A percentile compares a stretch with the other conserved stretches of the same genome.
Evolutionary conservation across 306 rosid species (phyloP).

Genomic region (Carpinus fangiana): DNA sequence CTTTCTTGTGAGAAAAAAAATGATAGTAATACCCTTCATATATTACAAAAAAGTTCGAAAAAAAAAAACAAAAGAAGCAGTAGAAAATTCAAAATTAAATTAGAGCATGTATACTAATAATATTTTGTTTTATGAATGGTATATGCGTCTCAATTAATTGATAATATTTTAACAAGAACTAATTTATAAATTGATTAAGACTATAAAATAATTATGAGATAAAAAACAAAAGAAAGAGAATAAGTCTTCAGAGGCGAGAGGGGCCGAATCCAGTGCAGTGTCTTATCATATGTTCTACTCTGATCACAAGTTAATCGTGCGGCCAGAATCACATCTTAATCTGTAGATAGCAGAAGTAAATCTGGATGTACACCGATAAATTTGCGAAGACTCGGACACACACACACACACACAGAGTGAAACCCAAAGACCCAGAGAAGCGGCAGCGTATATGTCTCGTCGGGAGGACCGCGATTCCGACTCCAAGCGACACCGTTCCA

Average conservation of each 20-base stretch:
- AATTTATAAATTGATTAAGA: no score
- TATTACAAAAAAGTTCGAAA: no score
- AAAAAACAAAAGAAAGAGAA: not conserved
- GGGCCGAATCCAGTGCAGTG: not conserved
- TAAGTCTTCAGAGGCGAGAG: not conserved
- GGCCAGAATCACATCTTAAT: not conserved
- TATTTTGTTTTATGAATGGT: no score
- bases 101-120: no score
- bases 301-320: not conserved
- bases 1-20: no score
- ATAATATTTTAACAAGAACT: no score
- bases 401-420: not conserved
- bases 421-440: not conserved
- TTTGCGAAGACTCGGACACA: not conserved
- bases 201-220: no score
- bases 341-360: not conserved
- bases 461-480: conserved; percentile 68
- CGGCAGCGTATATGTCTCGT: conserved; percentile 50
- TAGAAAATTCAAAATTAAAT: no score
- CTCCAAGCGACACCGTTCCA: conserved; percentile 68
- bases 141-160: no score
- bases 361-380: not conserved
- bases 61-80: no score
- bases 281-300: not conserved
- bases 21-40: no score